Evolutionary conservation across 2,329 filamentous ascomycete genomes (phyloP), one percentile per base, ranked within the genome.

Genomic region (Alternaria brassicae): DNA sequence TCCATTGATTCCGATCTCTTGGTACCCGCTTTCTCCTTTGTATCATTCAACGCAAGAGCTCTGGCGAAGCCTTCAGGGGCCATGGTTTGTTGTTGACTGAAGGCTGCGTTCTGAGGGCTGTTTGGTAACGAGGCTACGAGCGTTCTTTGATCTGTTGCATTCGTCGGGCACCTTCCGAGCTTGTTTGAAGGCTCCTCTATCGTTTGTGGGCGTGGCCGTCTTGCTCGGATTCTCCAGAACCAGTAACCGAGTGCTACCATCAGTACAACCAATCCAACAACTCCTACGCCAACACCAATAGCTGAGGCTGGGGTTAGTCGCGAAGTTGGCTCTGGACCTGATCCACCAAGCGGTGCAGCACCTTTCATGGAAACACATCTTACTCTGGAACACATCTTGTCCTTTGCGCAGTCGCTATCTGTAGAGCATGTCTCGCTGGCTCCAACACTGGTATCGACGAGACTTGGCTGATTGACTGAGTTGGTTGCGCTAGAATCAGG

Each of bases 231-330:
- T 32, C 48, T 66, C 58, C 66, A 73, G 28, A 71, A 61, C 65
- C 70, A 74, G 36, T 66, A 67, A 8, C 62, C 67, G 19, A 69
- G 27, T 6, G 61, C 67, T 6, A 70, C 39, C 36, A 72, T 56
- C 23, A 74, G 34, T 23, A 68, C 36, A 3, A 76, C 39, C 12
- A 69, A 39, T 5, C 28, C 63, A 2, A 67, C 66, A 15, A 70
- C 66, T 15, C 70, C 73, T 10, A 73, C 65, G 2, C 69, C 72
- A 13, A 77, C 66, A 2, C 69, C 73, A 45, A 72, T 65, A 6
- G 71, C 69, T 21, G 65, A 57, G 9, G 52, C 65, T 6, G 66
- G 69, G 32, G 55, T 67, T 12, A 76, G 50, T 7, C 56, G 60
- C 9, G 65, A 62, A 17, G 63, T 69, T 50, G 67, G 50, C 30